phyloP scores from a whole-genome alignment of 495 filamentous ascomycete species.

The Penicillium flavigenum region DNA sequence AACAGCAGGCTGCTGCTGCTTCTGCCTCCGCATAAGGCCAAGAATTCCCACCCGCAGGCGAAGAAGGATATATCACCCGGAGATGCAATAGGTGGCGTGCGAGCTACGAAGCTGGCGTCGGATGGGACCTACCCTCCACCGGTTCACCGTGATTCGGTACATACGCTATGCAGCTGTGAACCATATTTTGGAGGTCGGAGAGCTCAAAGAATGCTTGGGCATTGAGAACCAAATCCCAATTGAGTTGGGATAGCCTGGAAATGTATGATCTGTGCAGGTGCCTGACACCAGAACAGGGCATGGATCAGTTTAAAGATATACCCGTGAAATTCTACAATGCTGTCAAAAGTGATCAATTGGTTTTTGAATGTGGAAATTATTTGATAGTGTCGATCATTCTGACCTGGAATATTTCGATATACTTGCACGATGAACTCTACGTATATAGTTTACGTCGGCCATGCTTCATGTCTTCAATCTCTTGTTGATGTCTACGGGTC shows the following conservation, averaged over 20 bases:
- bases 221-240: not conserved
- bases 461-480: not conserved
- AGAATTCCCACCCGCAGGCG: not conserved
- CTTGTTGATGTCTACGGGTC: not conserved
- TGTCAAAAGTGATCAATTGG: slow-evolving; percentile 3
- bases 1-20: slow-evolving; percentile 41
- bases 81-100: not conserved
- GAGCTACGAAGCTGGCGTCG: not conserved
- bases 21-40: slow-evolving; percentile 36
- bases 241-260: not conserved
- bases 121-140: not conserved
- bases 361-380: not conserved
- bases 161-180: not conserved
- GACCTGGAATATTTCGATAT: not conserved
- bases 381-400: not conserved
- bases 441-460: not conserved
- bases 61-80: slow-evolving; percentile 3
- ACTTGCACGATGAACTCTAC: not conserved
- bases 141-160: not conserved
- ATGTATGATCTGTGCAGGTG: slow-evolving; percentile 10
- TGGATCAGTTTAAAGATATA: slow-evolving; percentile 18
- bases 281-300: slow-evolving; percentile 7
- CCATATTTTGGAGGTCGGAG: not conserved
- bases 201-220: not conserved
- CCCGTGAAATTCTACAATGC: slow-evolving; percentile 16